Conservation (phyloP, 2,329 filamentous ascomycete species). For the Ceratocystiopsis brevicomis region DNA sequence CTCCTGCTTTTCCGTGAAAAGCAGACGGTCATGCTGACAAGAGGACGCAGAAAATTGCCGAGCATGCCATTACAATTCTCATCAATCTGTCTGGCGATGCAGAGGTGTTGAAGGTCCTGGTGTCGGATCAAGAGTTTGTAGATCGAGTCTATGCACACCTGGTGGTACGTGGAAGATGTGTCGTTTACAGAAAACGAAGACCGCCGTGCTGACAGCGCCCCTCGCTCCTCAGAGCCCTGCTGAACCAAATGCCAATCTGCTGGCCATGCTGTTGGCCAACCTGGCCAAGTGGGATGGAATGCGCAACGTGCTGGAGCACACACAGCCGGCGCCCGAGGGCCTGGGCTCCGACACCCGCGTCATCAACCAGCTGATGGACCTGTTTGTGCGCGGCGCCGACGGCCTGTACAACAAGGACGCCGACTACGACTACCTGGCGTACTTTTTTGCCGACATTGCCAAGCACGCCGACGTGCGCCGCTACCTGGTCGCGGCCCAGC, state of each 20-base stretch:
- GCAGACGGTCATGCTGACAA: not conserved
- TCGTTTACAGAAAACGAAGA: too few relatives aligned
- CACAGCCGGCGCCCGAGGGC: slow-evolving; percentile 47
- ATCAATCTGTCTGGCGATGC: slow-evolving; percentile 66
- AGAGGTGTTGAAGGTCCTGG: slow-evolving; percentile 54
- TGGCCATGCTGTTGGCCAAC: slow-evolving; percentile 88
- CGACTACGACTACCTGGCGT: slow-evolving; percentile 82
- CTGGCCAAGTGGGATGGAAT: slow-evolving; percentile 63
- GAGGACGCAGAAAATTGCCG: slow-evolving; percentile 54
- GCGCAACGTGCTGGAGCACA: slow-evolving; percentile 47
- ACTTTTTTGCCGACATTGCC: slow-evolving; percentile 82
- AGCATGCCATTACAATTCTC: slow-evolving; percentile 78
- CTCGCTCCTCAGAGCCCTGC: slow-evolving; percentile 28
- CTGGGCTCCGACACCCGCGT: slow-evolving; percentile 54
- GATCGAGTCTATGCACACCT: slow-evolving; percentile 54
- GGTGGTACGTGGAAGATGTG: slow-evolving; percentile 35
- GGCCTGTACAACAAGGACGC: slow-evolving; percentile 68
- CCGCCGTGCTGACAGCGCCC: not conserved
- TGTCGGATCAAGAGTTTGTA: slow-evolving; percentile 64
- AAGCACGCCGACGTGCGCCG: slow-evolving; percentile 58
- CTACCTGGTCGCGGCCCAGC: slow-evolving; percentile 55
- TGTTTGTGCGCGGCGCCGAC: slow-evolving; percentile 83
- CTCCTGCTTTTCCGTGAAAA: too few relatives aligned
- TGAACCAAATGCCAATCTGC: slow-evolving; percentile 65
- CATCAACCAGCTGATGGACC: slow-evolving; percentile 82